phyloP scores from a whole-genome alignment of 495 filamentous ascomycete genomes.

The Aspergillus bridgeri region DNA sequence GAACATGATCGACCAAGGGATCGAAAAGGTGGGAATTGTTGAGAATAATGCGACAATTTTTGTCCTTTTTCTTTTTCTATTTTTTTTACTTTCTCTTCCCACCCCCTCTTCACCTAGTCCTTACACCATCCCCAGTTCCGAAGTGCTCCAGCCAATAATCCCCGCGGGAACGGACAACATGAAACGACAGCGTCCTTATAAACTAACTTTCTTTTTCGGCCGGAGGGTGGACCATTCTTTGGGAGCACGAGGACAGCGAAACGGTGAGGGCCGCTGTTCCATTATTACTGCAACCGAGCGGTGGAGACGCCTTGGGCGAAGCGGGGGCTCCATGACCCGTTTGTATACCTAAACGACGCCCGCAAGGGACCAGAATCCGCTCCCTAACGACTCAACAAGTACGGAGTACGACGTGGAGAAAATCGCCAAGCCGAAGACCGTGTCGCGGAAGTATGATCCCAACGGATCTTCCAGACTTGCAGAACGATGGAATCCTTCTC shows the following conservation, averaged over 20 bases:
- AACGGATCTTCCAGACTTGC: slow-evolving; percentile 5
- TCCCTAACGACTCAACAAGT: too few relatives aligned
- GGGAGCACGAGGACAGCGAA: not conserved
- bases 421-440: not conserved
- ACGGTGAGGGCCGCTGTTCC: not conserved
- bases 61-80: not conserved
- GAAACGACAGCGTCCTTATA: not conserved
- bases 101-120: not conserved
- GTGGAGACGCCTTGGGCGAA: not conserved
- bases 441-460: slow-evolving; percentile 1
- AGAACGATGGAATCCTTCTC: slow-evolving; percentile 2
- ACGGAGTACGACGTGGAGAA: not conserved
- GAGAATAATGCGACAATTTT: not conserved
- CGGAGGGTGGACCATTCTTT: not conserved
- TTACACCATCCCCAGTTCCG: not conserved
- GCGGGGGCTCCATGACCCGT: not conserved
- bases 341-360: slow-evolving; percentile 1
- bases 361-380: not conserved
- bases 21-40: not conserved
- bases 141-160: not conserved
- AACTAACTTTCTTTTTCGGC: not conserved
- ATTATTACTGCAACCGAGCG: not conserved
- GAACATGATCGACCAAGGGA: not conserved
- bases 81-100: not conserved
- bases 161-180: not conserved